Percentiles rank a stretch among this genome's conserved stretches.
These are phyloP conservation scores for Zygoascus meyerae DNA, from an alignment of 1,139 yeast species.

Conservation along the genomic window DNA sequence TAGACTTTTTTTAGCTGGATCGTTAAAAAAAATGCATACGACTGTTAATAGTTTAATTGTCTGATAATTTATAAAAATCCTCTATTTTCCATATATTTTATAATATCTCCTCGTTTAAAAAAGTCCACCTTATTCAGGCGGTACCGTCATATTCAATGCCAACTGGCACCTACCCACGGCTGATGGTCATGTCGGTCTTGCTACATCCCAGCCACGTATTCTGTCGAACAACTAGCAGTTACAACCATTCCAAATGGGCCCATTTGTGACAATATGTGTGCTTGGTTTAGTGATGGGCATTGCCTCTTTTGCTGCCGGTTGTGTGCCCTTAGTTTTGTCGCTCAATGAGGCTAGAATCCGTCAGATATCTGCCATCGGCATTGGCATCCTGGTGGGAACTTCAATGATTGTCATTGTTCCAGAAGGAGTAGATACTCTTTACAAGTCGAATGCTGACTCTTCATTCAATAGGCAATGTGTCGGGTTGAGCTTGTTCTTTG, in stretches of 20 bases:
- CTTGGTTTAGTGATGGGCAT: slow-evolving; percentile 28
- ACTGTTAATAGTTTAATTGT: no score
- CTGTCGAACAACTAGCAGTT: neutral
- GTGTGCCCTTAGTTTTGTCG: slow-evolving; percentile 36
- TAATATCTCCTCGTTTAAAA: no score
- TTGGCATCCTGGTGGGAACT: slow-evolving; percentile 61
- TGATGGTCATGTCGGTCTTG: no score
- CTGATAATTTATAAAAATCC: no score
- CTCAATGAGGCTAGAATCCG: slow-evolving; percentile 31
- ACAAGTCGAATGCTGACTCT: slow-evolving; percentile 22
- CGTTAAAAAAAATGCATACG: no score
- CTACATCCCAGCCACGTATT: no score
- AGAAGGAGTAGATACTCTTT: slow-evolving; percentile 55
- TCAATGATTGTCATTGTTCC: slow-evolving; percentile 62
- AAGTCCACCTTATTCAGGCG: no score
- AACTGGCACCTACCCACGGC: neutral
- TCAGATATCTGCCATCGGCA: slow-evolving; percentile 46
- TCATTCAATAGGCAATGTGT: slow-evolving; percentile 19
- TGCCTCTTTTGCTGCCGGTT: slow-evolving; percentile 34
- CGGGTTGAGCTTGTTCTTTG: slow-evolving; percentile 42
- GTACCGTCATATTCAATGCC: neutral
- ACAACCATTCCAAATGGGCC: slow-evolving; percentile 16
- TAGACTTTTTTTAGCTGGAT: no score
- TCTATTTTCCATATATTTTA: no score
- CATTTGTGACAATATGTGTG: slow-evolving; percentile 24